Percentiles rank a stretch among this genome's conserved stretches.
phyloP scores from a whole-genome alignment of 2,329 filamentous ascomycete genomes.

The Cladosporium sp. region DNA sequence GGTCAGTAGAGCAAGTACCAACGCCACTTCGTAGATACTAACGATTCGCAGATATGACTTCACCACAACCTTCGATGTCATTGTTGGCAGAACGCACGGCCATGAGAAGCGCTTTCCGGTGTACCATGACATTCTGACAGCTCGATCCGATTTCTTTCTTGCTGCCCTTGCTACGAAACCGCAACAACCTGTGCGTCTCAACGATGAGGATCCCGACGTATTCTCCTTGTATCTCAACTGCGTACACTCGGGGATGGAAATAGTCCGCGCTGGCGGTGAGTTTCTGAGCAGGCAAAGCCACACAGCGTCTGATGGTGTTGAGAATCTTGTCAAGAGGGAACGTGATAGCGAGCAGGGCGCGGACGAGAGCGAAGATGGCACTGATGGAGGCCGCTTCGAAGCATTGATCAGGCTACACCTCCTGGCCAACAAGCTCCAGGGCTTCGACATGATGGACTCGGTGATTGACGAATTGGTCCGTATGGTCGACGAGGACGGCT shows the following conservation, averaged over 20 bases:
- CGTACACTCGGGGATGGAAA: neutral
- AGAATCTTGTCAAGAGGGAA: neutral
- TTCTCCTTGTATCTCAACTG: conserved; percentile 2
- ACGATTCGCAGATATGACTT: neutral
- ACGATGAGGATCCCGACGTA: neutral
- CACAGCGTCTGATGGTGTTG: too few relatives aligned
- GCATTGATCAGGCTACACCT: neutral
- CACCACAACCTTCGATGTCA: neutral
- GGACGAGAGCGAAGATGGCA: neutral
- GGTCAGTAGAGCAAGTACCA: neutral
- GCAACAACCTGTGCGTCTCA: neutral
- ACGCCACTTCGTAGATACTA: neutral
- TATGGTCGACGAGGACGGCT: neutral
- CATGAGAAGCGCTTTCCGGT: neutral
- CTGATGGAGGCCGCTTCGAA: neutral
- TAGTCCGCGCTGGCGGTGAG: neutral
- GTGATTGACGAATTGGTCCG: neutral
- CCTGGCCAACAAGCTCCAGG: neutral
- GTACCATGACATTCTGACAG: neutral
- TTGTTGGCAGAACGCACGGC: neutral
- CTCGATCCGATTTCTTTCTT: neutral
- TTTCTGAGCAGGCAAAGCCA: neutral
- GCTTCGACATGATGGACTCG: neutral
- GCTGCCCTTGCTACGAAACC: neutral
- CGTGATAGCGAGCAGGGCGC: neutral